A percentile compares a stretch with the other conserved stretches of the same genome.
These are phyloP conservation scores for Alternaria arborescens DNA, from an alignment of 2,329 filamentous ascomycete species.

Conservation along the genomic window DNA sequence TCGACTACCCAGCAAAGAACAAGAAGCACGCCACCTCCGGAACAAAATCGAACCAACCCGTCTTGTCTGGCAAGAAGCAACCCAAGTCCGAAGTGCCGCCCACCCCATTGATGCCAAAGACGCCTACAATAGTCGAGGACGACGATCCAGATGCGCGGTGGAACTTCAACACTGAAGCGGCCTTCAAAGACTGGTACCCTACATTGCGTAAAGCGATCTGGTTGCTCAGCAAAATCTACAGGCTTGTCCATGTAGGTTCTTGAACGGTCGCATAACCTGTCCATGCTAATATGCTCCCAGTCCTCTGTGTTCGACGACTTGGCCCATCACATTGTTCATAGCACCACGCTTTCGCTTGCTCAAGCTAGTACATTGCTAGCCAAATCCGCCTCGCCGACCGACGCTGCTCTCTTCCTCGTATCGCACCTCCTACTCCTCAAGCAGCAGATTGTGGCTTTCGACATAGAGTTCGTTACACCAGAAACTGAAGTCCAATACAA, in stretches of 20 bases:
- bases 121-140: constrained; percentile 59
- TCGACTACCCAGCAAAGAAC: constrained; percentile 68
- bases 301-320: constrained; percentile 75
- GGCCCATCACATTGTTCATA: constrained; percentile 84
- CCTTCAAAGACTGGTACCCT: constrained; percentile 70
- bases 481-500: constrained; percentile 68
- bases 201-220: constrained; percentile 73
- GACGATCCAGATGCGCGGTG: constrained; percentile 61
- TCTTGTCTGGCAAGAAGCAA: constrained; percentile 63
- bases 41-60: constrained; percentile 53
- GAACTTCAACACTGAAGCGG: constrained; percentile 65
- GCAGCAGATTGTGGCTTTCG: constrained; percentile 93
- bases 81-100: constrained; percentile 50
- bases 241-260: constrained; percentile 68
- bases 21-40: constrained; percentile 54
- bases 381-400: constrained; percentile 69
- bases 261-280: background rate
- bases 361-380: constrained; percentile 77
- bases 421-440: constrained; percentile 95
- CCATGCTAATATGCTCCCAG: constrained; percentile 45
- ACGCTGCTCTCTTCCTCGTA: constrained; percentile 90
- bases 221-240: constrained; percentile 73
- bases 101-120: constrained; percentile 55
- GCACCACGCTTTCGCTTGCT: constrained; percentile 84
- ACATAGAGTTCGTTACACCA: constrained; percentile 80